These are phyloP conservation scores for Acer campestre DNA, from an alignment of 345 rosid species.

Conservation along the genomic window DNA sequence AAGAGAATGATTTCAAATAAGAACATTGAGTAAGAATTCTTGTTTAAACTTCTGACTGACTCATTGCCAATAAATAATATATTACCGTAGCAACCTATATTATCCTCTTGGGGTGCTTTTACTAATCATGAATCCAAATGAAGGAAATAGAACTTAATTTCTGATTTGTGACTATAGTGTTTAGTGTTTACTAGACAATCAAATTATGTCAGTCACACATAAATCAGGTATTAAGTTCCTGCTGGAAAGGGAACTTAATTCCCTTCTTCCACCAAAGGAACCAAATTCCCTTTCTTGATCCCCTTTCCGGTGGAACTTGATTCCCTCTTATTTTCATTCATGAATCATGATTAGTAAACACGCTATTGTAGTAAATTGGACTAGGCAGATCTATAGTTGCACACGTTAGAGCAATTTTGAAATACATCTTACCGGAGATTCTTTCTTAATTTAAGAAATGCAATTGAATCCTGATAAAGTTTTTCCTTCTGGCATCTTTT, in stretches of 20 bases:
- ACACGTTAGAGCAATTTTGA: not conserved
- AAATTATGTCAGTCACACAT: too few relatives aligned
- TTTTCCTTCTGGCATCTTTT: constrained; percentile 25
- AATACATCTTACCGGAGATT: constrained; percentile 9
- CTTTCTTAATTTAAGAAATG: not conserved
- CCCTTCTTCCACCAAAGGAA: too few relatives aligned
- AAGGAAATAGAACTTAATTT: too few relatives aligned
- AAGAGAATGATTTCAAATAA: not conserved
- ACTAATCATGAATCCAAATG: too few relatives aligned
- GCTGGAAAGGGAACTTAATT: too few relatives aligned
- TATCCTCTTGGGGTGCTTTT: not conserved
- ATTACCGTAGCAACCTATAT: not conserved
- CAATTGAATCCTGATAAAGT: not conserved
- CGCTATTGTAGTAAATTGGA: not conserved
- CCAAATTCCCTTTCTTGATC: too few relatives aligned
- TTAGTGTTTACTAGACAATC: too few relatives aligned
- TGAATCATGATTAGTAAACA: too few relatives aligned
- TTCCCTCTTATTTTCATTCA: too few relatives aligned
- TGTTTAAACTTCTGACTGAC: not conserved
- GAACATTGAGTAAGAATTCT: not conserved
- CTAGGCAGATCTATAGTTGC: not conserved
- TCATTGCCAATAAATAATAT: not conserved
- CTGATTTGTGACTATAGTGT: too few relatives aligned
- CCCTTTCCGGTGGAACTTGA: too few relatives aligned
- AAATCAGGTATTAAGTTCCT: too few relatives aligned